Evolutionary conservation across 345 rosid genomes (phyloP), one percentile per base, ranked within the genome.

Genomic region (Eutrema heterophyllum): DNA sequence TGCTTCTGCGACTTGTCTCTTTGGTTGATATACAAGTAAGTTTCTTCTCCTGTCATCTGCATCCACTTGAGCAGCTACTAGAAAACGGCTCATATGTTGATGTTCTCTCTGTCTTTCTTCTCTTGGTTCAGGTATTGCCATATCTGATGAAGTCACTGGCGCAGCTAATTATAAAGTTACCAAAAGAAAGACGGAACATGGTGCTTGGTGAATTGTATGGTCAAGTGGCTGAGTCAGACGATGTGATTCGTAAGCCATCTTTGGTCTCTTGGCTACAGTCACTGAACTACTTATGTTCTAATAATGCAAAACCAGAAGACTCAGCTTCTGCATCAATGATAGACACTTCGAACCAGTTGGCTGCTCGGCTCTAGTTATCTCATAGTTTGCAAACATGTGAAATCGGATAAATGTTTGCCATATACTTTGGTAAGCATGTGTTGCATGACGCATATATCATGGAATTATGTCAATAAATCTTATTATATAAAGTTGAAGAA

Each of bases 191-290:
- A 62, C 97, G 85, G 84, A 81, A 78, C 82, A 75, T 80, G 78
- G 87, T 95, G 72, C 97, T 95, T 53, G 85, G 88, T 79, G 97
- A 95, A 53, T 60, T 95, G 73, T 87, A 88, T 32, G 56, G 86
- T 54, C 88, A 83, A 75, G 94, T 92, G 46, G 93, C 97, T 12
- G 97, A 86, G 57, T 92, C 97, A 15, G 99, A 95, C 68, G 97
- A 95, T 83, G 97, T 92, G 48, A 86, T 89, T 30, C 96, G 97
- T 44, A 95, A 95, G 67, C 91, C 96, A 21, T 49, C 89, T 52
- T 81, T 92, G 66, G 98, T 95, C 62, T 92, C 98, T 26, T 95
- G 97, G 98, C 65, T 92, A 81, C 97, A 90, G 78, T 92, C 97
- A 29, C 75, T 92, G 38, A 83, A 88, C 60, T 95, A 88, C 78